These are phyloP conservation scores for Oldenlandia corymbosa DNA, from an alignment of 257 asterid genomes.

Conservation along the genomic window DNA sequence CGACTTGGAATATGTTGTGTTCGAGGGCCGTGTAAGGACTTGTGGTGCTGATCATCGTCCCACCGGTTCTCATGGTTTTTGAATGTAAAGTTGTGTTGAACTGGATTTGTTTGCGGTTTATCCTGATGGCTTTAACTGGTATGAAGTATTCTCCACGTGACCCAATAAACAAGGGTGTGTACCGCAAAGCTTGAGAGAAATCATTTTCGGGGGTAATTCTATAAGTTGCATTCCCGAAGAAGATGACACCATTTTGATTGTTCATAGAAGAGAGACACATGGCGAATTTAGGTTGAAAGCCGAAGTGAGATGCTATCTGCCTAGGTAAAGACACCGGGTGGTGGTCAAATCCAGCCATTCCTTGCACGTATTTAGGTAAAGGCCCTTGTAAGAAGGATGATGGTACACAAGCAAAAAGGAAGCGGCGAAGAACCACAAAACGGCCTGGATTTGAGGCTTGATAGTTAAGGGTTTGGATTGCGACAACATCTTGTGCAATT, in stretches of 20 bases:
- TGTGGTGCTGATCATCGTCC: conserved; percentile 43
- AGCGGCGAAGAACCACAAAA: conserved; percentile 19
- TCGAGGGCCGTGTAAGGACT: conserved; percentile 38
- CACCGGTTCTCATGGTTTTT: conserved; percentile 23
- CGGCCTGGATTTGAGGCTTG: conserved; percentile 19
- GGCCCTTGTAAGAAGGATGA: conserved; percentile 37
- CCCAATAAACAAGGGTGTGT: conserved; percentile 38
- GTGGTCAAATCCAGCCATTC: conserved; percentile 44
- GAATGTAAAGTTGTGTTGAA: conserved; percentile 30
- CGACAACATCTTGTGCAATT: conserved; percentile 37
- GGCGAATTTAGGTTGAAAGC: conserved; percentile 37
- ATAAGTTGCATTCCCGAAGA: conserved; percentile 33
- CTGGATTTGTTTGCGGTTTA: conserved; percentile 24
- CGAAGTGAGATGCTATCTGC: conserved; percentile 45
- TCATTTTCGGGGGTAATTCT: conserved; percentile 2
- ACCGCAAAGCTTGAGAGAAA: conserved; percentile 4
- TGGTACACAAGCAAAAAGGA: conserved; percentile 43
- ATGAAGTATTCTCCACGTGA: conserved; percentile 39
- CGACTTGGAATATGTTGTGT: conserved; percentile 23
- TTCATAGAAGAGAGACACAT: conserved; percentile 34
- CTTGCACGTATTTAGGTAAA: conserved; percentile 33
- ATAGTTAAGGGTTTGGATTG: conserved; percentile 27
- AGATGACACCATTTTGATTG: conserved; percentile 28
- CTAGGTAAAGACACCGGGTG: conserved; percentile 34
- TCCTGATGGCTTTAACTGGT: conserved; percentile 28